Percentiles rank a stretch among this genome's conserved stretches.
These are phyloP conservation scores for Zygotorulaspora chibaensis DNA, from an alignment of 805 yeast species.

Conservation along the genomic window DNA sequence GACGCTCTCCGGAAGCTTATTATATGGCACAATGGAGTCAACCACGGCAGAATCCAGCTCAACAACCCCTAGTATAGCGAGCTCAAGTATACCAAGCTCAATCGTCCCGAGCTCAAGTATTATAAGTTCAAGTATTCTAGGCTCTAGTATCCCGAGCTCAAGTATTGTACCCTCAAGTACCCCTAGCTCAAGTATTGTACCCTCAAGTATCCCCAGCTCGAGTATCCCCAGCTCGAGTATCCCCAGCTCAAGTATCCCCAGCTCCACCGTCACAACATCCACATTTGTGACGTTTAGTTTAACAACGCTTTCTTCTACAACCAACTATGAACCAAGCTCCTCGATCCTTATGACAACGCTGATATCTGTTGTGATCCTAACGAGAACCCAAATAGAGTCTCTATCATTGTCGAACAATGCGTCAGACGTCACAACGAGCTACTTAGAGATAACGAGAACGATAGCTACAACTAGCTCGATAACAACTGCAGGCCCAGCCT, in stretches of 20 bases:
- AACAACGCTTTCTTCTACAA: background rate
- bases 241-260: slow-evolving; percentile 1
- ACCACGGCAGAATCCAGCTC: background rate
- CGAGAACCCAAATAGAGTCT: slow-evolving; percentile 1
- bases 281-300: no score
- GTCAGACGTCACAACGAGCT: background rate
- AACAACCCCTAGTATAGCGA: background rate
- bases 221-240: background rate
- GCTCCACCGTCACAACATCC: slow-evolving; percentile 1
- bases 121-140: slow-evolving; percentile 1
- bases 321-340: background rate
- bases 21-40: background rate
- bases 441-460: background rate
- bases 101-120: background rate
- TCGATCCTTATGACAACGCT: background rate
- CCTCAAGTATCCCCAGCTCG: background rate
- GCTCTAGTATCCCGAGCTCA: background rate
- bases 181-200: background rate
- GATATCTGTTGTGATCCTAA: background rate
- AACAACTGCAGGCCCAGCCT: background rate
- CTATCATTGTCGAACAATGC: background rate
- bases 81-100: background rate
- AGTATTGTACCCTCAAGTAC: background rate
- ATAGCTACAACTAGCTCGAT: background rate
- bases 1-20: background rate